A percentile compares a stretch with the other conserved stretches of the same genome.
These are phyloP conservation scores for Pythium utonaiense DNA, from an alignment of 352 stramenopile genomes.

Conservation along the genomic window DNA sequence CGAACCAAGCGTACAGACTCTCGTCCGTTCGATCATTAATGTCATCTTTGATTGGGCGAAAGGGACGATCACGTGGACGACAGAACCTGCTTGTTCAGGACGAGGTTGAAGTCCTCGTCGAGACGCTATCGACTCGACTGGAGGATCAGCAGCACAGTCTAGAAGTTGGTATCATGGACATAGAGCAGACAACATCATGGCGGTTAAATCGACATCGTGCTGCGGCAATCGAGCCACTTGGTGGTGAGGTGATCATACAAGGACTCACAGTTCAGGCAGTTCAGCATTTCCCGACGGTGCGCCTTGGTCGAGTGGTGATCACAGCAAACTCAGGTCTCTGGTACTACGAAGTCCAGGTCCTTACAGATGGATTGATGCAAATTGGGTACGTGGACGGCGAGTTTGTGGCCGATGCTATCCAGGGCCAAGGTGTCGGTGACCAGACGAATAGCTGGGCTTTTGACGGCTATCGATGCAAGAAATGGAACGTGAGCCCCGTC, in stretches of 20 bases:
- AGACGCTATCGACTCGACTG: not conserved
- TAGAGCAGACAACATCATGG: not conserved
- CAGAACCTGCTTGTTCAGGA: slow-evolving; percentile 1
- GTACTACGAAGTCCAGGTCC: slow-evolving; percentile 90
- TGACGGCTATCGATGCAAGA: slow-evolving; percentile 86
- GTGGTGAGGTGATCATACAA: slow-evolving; percentile 63
- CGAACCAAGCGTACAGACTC: not conserved
- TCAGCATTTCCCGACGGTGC: slow-evolving; percentile 81
- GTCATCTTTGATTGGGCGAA: not conserved
- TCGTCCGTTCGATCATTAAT: not conserved
- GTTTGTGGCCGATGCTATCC: slow-evolving; percentile 78
- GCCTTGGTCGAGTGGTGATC: slow-evolving; percentile 44
- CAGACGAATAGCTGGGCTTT: slow-evolving; percentile 89
- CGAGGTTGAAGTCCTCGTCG: slow-evolving; percentile 11
- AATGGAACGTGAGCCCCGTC: slow-evolving; percentile 82
- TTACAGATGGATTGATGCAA: slow-evolving; percentile 91
- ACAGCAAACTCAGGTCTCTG: slow-evolving; percentile 60
- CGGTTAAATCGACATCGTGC: not conserved
- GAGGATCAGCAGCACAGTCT: not conserved
- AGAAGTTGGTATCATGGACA: not conserved
- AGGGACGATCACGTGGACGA: not conserved
- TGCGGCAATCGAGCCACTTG: slow-evolving; percentile 42
- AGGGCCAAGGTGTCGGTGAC: slow-evolving; percentile 91
- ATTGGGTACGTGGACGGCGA: slow-evolving; percentile 90
- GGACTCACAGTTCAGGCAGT: slow-evolving; percentile 53